Base-by-base conservation (phyloP, 768 basidiomycete species). In the Clathrus columnatus region DNA sequence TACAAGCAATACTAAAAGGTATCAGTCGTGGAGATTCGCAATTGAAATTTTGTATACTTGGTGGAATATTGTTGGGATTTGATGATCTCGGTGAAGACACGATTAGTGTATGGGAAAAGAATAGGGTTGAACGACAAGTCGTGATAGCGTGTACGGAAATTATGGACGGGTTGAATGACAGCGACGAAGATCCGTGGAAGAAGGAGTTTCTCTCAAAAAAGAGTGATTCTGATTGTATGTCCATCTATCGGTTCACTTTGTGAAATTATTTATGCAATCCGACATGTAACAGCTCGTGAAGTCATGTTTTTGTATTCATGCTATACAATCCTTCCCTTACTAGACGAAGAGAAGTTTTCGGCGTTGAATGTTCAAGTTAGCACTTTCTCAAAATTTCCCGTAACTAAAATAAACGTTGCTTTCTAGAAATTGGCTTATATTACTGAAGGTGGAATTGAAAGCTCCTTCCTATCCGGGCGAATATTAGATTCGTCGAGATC, bases 131-230 rank as follows among this genome's bases (percentile, higher is more conserved):
- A 65, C 78, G 84, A 52, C 84, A 87, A 61, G 65, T 81, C 23
- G 71, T 89, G 27, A 71, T 91, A 24, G 79, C 84, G 2, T 71
- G 88, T 24, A 87, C 88, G 7, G 87, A 89, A 63, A 77, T 85
- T 21, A 78, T 89, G 65, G 87, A 89, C 10, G 60, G 51, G 21
- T 53, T 56, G 4, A 54, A 63, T 6, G 68, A 71, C 4, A 67
- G 65, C 47, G n/a, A n/a, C n/a, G 28, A 17, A 27, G 57, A 59
- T 47, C 72, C 72, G 16, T 88, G 87, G 87, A 81, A 84, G 63
- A 76, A 73, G 50, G 85, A 89, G 61, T 88, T 87, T 63, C 24
- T 6, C 17, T 29, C 23, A 47, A 56, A 18, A 48, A 57, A 36
- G 41, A 57, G 24, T 51, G 50, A 16, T 27, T 51, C 17, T 20